Percentiles rank a stretch among this genome's conserved stretches.
phyloP scores from a whole-genome alignment of 1,139 yeast species.

The Casaregolazyma suthepensis region DNA sequence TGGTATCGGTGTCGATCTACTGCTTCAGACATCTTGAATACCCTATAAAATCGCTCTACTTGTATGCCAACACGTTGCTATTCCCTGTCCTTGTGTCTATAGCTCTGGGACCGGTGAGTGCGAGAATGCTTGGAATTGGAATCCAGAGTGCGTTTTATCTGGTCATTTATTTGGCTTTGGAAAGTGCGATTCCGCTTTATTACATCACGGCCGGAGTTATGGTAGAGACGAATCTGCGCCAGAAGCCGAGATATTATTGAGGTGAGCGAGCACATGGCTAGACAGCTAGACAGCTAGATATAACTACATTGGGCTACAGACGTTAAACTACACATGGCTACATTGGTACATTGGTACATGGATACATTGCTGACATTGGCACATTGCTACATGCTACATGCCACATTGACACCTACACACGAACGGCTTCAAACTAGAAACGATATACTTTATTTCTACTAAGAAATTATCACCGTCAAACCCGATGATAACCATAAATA shows the following conservation, averaged over 20 bases:
- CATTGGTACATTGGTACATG: no score
- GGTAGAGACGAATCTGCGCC: neutral
- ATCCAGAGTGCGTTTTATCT: conserved; percentile 2
- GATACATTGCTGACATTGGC: no score
- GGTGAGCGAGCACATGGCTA: neutral
- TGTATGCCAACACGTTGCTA: conserved; percentile 2
- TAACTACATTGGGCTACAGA: neutral
- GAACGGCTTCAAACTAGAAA: no score
- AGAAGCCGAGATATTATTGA: neutral
- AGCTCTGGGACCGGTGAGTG: conserved; percentile 3
- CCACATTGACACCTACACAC: no score
- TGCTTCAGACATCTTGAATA: conserved; percentile 3
- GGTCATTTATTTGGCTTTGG: conserved; percentile 1
- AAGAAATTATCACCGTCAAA: neutral
- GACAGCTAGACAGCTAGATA: neutral
- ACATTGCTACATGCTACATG: no score
- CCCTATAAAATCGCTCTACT: neutral
- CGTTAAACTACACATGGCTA: no score
- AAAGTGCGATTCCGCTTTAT: conserved; percentile 1
- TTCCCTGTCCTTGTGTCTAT: neutral
- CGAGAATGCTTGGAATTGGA: conserved; percentile 1
- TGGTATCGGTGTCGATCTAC: neutral
- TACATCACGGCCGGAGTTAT: conserved; percentile 1
- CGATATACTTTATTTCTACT: neutral
- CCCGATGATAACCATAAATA: neutral